Base-by-base conservation (phyloP, 2,329 filamentous ascomycete genomes). In the Rhinocladiella similis region DNA sequence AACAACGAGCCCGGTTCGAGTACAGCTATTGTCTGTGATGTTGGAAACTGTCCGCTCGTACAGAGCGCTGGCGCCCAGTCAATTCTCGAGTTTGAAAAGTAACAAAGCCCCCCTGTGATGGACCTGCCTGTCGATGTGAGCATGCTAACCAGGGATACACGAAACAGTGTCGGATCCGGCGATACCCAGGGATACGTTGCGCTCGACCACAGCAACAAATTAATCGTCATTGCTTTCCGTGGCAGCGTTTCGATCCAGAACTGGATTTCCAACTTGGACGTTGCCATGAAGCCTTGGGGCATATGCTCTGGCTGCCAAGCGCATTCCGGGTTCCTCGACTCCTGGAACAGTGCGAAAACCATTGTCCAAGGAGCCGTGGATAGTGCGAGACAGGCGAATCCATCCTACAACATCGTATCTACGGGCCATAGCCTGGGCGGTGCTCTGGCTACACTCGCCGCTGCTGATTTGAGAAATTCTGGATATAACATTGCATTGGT, bases 351-450 rank as follows among this genome's bases (percentile, higher is more conserved):
- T 0, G 69, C 71, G 1, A 70, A 76, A 10, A 60, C 66, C 3
- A 63, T 66, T 1, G 68, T 82, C 1, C 63, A 75, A 5, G 56
- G 65, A 0, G 69, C 75, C 5, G 65, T 82, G 22, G 57, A 70
- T 7, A 61, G 62, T 7, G 73, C 74, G 0, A 65, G 65, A 1
- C 62, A 63, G 0, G 59, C 66, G 12, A 72, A 77, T 61, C 72
- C 78, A 0, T 65, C 58, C 19, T 80, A 75, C 65, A 70, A 67
- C 25, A 60, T 82, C 45, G 69, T 79, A 0, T 60, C 76, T 3
- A 79, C 77, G 0, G 80, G 80, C 1, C 80, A 83, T 63, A 78
- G 74, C 53, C 73, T 81, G 4, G 80, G 80, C 3, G 80, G 69
- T 45, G 80, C 80, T 1, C 61, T 83, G n/a, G 79, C 79, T 1